Evolutionary conservation across 768 basidiomycete genomes (phyloP), one percentile per base, ranked within the genome.

Genomic region (Panaeolus papilionaceus): DNA sequence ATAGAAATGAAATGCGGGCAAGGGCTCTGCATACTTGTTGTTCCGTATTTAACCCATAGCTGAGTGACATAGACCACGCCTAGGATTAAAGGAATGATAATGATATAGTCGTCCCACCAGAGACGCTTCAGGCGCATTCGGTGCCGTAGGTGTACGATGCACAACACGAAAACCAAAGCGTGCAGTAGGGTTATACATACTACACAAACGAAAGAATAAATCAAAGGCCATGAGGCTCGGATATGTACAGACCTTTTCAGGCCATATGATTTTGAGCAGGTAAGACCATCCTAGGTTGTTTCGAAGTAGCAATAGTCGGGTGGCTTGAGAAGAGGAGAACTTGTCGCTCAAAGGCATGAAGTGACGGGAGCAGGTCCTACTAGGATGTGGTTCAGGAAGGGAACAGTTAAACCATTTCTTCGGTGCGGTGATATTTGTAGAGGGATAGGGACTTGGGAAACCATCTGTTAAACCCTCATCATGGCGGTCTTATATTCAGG

Each of bases 81-180:
- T 16, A 68, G 20, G 18, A 69, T 4, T 8, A 76, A 49, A 8
- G 74, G 65, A 16, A 73, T 14, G 20, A 70, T 61, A 0, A 69
- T 69, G 51, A 72, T 63, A 7, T 71, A 69, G 54, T 77, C 76
- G 38, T 77, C 75, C 74, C 74, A 76, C 71, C 75, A 76, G 28
- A 72, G 65, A 28, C 64, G 62, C 16, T 65, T 64, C 16, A 39
- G 63, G 11, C 67, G 66, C 54, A 54, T 72, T 7, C 75, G 69
- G 26, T 71, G 64, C 6, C 40, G 37, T 14, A 77, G 47, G 18
- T 74, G 70, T 49, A 74, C 65, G 54, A 68, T n/a, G 10, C 71
- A 72, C 45, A 68, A 68, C 6, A 47, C 23, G 16, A 74, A 68
- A 0, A 70, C 73, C 14, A 75, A 0, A 6, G 62, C 37, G 33